Evolutionary conservation across 805 yeast genomes (phyloP), one percentile per base, ranked within the genome.

Genomic region (Kodamaea jinghongensis): DNA sequence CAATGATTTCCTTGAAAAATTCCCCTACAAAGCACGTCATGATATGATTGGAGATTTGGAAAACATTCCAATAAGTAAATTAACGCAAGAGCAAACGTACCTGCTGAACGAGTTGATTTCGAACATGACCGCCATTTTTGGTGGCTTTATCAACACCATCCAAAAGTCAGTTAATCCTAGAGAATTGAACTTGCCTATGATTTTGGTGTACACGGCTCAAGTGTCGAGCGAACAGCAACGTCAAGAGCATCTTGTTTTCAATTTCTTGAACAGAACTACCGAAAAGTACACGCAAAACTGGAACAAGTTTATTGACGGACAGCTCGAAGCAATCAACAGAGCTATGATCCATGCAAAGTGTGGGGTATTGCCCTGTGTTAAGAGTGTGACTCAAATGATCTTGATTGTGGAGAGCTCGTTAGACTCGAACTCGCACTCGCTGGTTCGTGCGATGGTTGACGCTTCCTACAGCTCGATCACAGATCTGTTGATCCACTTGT

Each of bases 191-290:
- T 50, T 64, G 11, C 73, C 72, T 1, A 41, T 55, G 16, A 45
- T 66, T n/a, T 48, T 69, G 37, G 45, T 56, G 2, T 57, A 58
- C 20, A 40, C 69, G 37, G 64, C 60, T 27, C 42, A 45, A 51
- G 57, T 45, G 42, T 49, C 35, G 36, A 58, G 28, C 40, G 75
- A 48, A 54, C 72, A 58, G 13, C 72, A 72, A 7, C 76, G 78
- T 54, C 89, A 83, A 52, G 96, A 86, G 46, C 86, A 73, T 49
- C 55, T 69, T 28, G 61, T 75, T 14, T 64, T 75, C 43, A 68
- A 72, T 28, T 65, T 73, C 38, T 65, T 83, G 45, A 68, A 66
- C 23, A 77, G 76, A 44, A 47, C 80, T 4, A 61, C 67, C n/a
- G 78, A 78, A 20, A 76, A 75, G 54, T 64, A 79, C 31, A 62